Evolutionary conservation across 208 protist genomes (phyloP), one percentile per base, ranked within the genome.

Genomic region (Endotrypanum monterogeii): DNA sequence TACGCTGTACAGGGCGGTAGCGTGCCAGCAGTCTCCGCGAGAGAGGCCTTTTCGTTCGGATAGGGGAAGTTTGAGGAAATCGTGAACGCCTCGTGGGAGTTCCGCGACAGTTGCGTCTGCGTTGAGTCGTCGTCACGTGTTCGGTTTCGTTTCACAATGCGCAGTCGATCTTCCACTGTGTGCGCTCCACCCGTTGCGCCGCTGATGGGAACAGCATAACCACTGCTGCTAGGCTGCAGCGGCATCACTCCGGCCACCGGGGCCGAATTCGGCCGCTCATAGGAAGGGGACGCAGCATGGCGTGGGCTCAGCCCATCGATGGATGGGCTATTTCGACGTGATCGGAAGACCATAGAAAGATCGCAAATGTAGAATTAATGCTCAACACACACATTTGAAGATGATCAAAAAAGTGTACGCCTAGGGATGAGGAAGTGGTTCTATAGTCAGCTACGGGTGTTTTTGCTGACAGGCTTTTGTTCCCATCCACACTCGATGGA

Each of bases 71-170:
- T 46, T 5, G 58, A 55, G 54, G 39, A 30, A 7, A 56, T 32
- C 1, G 60, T 48, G 41, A 52, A 41, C 51, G 30, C 32, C 44
- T 52, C 28, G 20, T 57, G 66, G 20, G 44, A 23, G 8, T 7
- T 37, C 18, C 62, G 58, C 50, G 73, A 56, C 46, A 56, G 63
- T n/a, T 60, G 44, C 37, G 46, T 63, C 46, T 16, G 57, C 44
- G 50, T 25, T 51, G 54, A n/a, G 39, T 66, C 28, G n/a, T 56
- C 65, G 60, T 61, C 51, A 65, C 61, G 39, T 61, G 69, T 71
- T 63, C 89, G 82, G 57, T 76, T 95, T 9, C 89, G 88, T 74
- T 93, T 94, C 44, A 94, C 82, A 55, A 95, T 91, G 63, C 82
- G 84, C 32, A 95, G 84, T 7, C 90, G 87, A 63, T 93, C 81